Percentiles rank a stretch among this genome's conserved stretches.
phyloP scores from a whole-genome alignment of 441 rosid genomes.

The Manihot esculenta region DNA sequence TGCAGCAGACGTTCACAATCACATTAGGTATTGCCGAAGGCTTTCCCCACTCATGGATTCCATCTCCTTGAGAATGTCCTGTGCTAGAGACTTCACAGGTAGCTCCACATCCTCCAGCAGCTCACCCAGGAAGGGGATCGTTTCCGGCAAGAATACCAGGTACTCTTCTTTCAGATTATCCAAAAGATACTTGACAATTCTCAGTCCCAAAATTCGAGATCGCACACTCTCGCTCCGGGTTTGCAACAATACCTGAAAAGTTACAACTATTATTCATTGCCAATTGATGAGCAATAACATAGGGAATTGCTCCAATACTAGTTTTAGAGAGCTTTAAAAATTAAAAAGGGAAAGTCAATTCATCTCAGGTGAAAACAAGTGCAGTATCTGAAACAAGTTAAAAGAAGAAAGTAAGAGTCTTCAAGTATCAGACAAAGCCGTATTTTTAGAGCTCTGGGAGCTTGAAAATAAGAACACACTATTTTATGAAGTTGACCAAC shows the following conservation, averaged over 20 bases:
- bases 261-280: neutral
- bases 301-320: neutral
- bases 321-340: no score
- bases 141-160: constrained; percentile 73
- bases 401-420: no score
- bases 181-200: constrained; percentile 67
- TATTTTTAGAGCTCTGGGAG: neutral
- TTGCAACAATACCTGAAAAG: no score
- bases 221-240: no score
- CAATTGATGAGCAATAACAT: neutral
- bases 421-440: neutral
- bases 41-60: constrained; percentile 91
- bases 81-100: constrained; percentile 80
- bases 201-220: constrained; percentile 27
- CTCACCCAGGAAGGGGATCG: constrained; percentile 91
- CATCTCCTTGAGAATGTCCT: constrained; percentile 85
- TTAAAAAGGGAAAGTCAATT: no score
- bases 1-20: no score
- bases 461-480: neutral
- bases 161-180: constrained; percentile 92
- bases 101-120: constrained; percentile 83
- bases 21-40: constrained; percentile 61
- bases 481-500: neutral
- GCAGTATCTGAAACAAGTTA: neutral
- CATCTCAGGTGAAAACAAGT: neutral